A percentile compares a stretch with the other conserved stretches of the same genome.
phyloP scores from a whole-genome alignment of 495 filamentous ascomycete species.

The Cenococcum geophilum region DNA sequence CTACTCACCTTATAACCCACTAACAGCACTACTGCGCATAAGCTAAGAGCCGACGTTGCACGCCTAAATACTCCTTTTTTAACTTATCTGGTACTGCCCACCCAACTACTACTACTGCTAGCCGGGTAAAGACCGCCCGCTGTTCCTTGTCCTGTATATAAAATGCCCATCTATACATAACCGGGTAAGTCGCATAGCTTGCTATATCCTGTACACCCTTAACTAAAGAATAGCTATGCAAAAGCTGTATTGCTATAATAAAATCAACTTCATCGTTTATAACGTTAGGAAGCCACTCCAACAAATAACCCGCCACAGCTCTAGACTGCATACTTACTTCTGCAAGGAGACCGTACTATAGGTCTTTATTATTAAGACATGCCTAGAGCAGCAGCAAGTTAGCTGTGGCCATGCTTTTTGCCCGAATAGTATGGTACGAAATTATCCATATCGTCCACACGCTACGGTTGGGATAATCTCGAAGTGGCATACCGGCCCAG shows the following conservation, averaged over 20 bases:
- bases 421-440: neutral
- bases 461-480: neutral
- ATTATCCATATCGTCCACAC: constrained; percentile 9
- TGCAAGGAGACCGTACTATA: neutral
- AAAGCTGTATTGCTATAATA: neutral
- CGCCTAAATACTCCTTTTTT: neutral
- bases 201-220: neutral
- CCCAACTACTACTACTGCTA: neutral
- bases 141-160: constrained; percentile 5
- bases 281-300: constrained; percentile 4
- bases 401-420: neutral
- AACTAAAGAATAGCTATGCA: neutral
- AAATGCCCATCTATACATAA: constrained; percentile 5
- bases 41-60: constrained; percentile 6
- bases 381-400: constrained; percentile 7
- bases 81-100: neutral
- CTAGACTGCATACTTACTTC: neutral
- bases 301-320: neutral
- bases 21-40: constrained; percentile 4
- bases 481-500: neutral
- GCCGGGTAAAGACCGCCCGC: neutral
- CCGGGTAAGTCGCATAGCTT: neutral
- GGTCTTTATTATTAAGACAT: constrained; percentile 5
- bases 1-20: too few relatives aligned
- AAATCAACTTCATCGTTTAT: constrained; percentile 7